Percentiles rank a stretch among this genome's conserved stretches.
These are phyloP conservation scores for Reticulomyxa filosa DNA, from an alignment of 78 protist species.

Conservation along the genomic window DNA sequence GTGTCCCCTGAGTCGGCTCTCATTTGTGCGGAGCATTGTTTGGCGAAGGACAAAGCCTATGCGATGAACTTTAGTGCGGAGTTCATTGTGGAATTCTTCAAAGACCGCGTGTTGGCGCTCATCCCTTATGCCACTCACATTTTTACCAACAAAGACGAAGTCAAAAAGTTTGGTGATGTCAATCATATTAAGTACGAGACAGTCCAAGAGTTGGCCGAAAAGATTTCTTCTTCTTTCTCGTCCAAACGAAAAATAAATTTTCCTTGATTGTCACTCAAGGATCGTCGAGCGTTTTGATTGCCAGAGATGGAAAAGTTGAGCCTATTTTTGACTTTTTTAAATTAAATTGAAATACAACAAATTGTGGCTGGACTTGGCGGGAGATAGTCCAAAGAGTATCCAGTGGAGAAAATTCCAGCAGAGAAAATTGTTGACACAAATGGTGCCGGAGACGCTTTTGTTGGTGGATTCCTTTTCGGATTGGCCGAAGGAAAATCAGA, in stretches of 20 bases:
- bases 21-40: neutral
- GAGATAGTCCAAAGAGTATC: neutral
- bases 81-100: neutral
- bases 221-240: no score
- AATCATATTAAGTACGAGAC: no score
- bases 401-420: neutral
- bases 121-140: no score
- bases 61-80: neutral
- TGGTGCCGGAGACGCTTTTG: conserved; percentile 4
- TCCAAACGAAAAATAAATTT: no score
- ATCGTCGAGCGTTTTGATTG: neutral
- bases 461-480: neutral
- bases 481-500: neutral
- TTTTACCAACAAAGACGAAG: no score
- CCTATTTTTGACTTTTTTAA: no score
- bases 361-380: no score
- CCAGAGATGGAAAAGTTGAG: neutral
- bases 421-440: neutral
- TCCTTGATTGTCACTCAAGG: neutral
- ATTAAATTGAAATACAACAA: no score
- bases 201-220: no score
- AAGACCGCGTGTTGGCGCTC: no score
- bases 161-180: no score
- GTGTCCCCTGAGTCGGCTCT: neutral
- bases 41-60: neutral